A percentile compares a stretch with the other conserved stretches of the same genome.
Evolutionary conservation across 1,284 basidiomycete genomes (phyloP).

Genomic region (Tilletia horrida): DNA sequence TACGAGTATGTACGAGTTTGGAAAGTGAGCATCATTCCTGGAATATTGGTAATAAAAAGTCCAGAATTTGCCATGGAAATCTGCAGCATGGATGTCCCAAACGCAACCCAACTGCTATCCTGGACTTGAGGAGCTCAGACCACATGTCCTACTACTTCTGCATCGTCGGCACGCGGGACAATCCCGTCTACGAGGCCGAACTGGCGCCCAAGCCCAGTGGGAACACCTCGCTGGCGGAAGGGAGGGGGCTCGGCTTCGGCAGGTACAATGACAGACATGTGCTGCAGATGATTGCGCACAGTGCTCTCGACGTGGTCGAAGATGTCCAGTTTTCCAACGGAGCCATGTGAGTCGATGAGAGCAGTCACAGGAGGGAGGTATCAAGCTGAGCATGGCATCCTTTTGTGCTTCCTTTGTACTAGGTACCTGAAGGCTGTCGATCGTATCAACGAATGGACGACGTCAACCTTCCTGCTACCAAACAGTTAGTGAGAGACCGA

Average conservation of each 20-base stretch:
- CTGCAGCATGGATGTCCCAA: too few relatives aligned
- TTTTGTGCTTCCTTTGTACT: not conserved
- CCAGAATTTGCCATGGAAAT: too few relatives aligned
- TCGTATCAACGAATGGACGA: constrained; percentile 47
- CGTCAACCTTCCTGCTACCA: constrained; percentile 44
- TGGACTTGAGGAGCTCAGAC: not conserved
- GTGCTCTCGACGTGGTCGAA: constrained; percentile 48
- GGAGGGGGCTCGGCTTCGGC: constrained; percentile 33
- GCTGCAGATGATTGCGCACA: constrained; percentile 54
- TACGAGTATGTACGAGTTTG: too few relatives aligned
- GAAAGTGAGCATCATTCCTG: too few relatives aligned
- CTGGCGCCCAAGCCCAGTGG: constrained; percentile 36
- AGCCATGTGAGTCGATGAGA: constrained; percentile 35
- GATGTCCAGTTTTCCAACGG: constrained; percentile 40
- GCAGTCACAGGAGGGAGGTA: too few relatives aligned
- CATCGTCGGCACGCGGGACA: constrained; percentile 50
- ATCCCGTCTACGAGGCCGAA: constrained; percentile 51
- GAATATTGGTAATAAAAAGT: too few relatives aligned
- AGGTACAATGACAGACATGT: constrained; percentile 31
- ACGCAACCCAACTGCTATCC: too few relatives aligned
- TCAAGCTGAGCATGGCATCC: not conserved
- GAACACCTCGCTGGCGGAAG: constrained; percentile 21
- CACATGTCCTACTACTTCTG: constrained; percentile 48
- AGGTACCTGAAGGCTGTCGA: constrained; percentile 51
- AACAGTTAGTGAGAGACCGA: constrained; percentile 36